Percentiles rank a stretch among this genome's conserved stretches.
These are phyloP conservation scores for Zygnema cylindricum DNA, from an alignment of 139 green algal species.

Conservation along the genomic window DNA sequence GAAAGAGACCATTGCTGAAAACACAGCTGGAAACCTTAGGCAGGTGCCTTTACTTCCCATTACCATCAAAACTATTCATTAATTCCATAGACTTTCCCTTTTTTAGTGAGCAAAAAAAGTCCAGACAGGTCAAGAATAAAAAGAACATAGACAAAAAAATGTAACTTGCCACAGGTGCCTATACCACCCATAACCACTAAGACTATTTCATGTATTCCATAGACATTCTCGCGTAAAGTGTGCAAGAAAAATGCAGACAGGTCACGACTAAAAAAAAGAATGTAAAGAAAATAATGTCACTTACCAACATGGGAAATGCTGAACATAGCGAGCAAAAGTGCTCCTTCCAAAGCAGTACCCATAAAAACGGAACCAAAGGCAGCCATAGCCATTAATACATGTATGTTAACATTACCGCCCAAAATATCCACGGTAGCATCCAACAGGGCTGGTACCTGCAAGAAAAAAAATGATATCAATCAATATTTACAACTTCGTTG, in stretches of 20 bases:
- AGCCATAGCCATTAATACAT: slow-evolving; percentile 68
- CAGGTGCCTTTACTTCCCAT: too few species aligned
- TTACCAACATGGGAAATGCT: slow-evolving; percentile 60
- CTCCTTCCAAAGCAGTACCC: slow-evolving; percentile 64
- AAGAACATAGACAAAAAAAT: too few species aligned
- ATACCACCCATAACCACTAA: not conserved
- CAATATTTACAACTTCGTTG: not conserved
- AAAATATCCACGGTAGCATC: slow-evolving; percentile 64
- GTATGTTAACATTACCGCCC: slow-evolving; percentile 67
- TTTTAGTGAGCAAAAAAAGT: too few species aligned
- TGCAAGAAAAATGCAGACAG: not conserved
- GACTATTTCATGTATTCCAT: not conserved
- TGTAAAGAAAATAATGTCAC: not conserved
- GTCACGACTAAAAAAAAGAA: not conserved
- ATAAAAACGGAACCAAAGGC: slow-evolving; percentile 65
- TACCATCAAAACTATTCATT: too few species aligned
- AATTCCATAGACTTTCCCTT: too few species aligned
- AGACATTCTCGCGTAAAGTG: too few species aligned
- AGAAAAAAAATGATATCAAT: not conserved
- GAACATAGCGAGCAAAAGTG: slow-evolving; percentile 67
- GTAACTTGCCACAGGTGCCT: not conserved
- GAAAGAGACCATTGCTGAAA: too few species aligned
- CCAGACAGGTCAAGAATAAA: too few species aligned
- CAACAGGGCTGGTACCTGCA: slow-evolving; percentile 60
- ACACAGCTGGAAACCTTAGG: too few species aligned